Evolutionary conservation across 1,139 yeast species (phyloP), one percentile per base, ranked within the genome.

Genomic region (Chernovozyma sophiae-reginae): DNA sequence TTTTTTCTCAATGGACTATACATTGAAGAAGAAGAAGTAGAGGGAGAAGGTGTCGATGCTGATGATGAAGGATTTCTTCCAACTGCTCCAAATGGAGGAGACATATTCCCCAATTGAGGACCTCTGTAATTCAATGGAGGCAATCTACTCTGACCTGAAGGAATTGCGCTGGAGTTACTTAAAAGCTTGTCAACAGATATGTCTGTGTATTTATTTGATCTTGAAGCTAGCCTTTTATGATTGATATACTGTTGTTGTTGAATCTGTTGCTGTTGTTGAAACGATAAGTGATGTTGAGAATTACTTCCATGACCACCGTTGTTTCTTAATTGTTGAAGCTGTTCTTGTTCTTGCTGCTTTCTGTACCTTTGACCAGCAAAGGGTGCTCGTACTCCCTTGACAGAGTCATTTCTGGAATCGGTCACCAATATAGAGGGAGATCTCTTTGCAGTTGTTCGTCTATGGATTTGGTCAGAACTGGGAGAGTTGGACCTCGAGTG

Each of bases 371-470:
- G 79, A 26, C 82, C 81, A 2, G 94, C 96, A 72, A 89, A 89
- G 3, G 97, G 96, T 0, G 97, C 96, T 40, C 86, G 63, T 14
- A 79, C 66, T 10, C 84, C 77, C 40, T 74, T 72, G 17, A 74
- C 48, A 14, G 58, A 72, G 36, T 77, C 72, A 36, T 79, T 76
- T 44, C 97, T 69, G 3, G 85, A 78, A 61, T 90, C 97, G 0
- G 97, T 90, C 27, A 90, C 97, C 38, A 90, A 68, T 53, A 90
- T 90, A 1, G 96, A 86, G 5, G 97, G 97, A 20, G 96, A 85
- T 49, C 97, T 65, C 49, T 85, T 85, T n/a, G 94, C 89, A 3
- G 86, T 81, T 6, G 89, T 83, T 38, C 77, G 25, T 60, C 43
- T 59, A 56, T 16, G 40, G 13, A 24, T 20, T 15, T 25, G 20